phyloP scores from a whole-genome alignment of 106 monocot species.

The Posidonia australis region DNA sequence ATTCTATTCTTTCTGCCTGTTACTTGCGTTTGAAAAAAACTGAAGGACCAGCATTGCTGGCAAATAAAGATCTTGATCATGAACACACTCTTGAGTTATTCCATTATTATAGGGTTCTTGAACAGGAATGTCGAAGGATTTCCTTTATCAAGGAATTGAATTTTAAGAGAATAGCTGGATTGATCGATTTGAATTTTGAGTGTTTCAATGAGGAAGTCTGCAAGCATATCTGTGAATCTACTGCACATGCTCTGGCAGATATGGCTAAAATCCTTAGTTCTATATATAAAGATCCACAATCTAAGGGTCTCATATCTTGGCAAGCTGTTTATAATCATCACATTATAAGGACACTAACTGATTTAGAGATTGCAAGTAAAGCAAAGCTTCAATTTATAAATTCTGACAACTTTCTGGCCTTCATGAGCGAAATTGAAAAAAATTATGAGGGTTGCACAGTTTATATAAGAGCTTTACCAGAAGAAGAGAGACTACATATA shows the following conservation, averaged over 20 bases:
- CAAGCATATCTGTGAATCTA: slow-evolving; percentile 48
- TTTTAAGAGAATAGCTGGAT: slow-evolving; percentile 73
- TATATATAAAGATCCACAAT: slow-evolving; percentile 36
- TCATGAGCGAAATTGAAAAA: slow-evolving; percentile 39
- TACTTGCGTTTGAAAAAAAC: slow-evolving; percentile 32
- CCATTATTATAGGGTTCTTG: slow-evolving; percentile 67
- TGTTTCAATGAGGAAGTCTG: slow-evolving; percentile 69
- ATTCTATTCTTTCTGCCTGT: slow-evolving; percentile 71
- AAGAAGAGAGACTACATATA: slow-evolving; percentile 32
- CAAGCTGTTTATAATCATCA: slow-evolving; percentile 68
- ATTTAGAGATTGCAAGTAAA: slow-evolving; percentile 37
- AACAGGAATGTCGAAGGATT: slow-evolving; percentile 63
- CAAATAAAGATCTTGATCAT: slow-evolving; percentile 16
- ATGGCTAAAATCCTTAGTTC: slow-evolving; percentile 43
- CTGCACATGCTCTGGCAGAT: slow-evolving; percentile 60
- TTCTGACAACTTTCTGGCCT: slow-evolving; percentile 30
- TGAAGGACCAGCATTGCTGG: slow-evolving; percentile 20
- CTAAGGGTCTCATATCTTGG: slow-evolving; percentile 49
- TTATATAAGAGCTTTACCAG: slow-evolving; percentile 42
- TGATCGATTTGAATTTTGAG: slow-evolving; percentile 72
- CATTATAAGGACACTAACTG: slow-evolving; percentile 33
- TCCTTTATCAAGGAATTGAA: slow-evolving; percentile 57
- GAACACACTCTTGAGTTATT: slow-evolving; percentile 45
- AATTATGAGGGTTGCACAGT: slow-evolving; percentile 54
- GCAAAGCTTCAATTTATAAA: slow-evolving; percentile 15